Evolutionary conservation across 352 stramenopile genomes (phyloP), one percentile per base, ranked within the genome.

Genomic region (Phytophthora palmivora): DNA sequence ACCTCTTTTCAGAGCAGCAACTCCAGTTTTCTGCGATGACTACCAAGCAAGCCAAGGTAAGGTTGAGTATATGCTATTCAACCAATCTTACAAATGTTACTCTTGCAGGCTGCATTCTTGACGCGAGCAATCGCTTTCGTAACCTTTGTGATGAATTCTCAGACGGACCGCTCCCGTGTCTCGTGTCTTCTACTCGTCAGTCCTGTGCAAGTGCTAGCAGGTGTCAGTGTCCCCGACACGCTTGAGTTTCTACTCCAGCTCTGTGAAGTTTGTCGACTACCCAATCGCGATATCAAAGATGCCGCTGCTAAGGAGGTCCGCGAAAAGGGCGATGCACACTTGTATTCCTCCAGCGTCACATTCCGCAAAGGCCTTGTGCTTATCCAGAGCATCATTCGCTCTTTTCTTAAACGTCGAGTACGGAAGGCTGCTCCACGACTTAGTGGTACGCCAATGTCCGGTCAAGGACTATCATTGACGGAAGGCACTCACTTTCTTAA

Each of bases 141-240:
- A 19, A 78, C 84, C 8, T 85, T 82, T 39, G 69, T 73, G 6
- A 86, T 91, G 78, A 38, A 44, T 0, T 58, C 66, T 12, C 56
- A 79, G 21, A 74, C 79, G 16, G 50, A 65, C 38, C 79, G 76
- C 11, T 43, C 45, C 10, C 72, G 68, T 41, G 75, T 92, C n/a
- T 90, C 84, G 4, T 84, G 78, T 26, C 61, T 95, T 26, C 53
- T 95, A 18, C 73, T 92, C 16, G 84, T 95, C 43, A 95, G 87
- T 52, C 87, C 87, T n/a, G 52, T 94, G n/a, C 88, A 91, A 67
- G 82, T 95, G 22, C 73, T 95, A 5, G 84, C 87, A 11, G 87
- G 87, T 9, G 54, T 92, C 0, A 68, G 67, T 0, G 79, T 95
- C 0, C 52, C 80, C 22, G 76, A 92, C 38, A 94, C 87, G 6